Conservation (phyloP, 73 alveolate genomes). For the Stentor coeruleus region DNA sequence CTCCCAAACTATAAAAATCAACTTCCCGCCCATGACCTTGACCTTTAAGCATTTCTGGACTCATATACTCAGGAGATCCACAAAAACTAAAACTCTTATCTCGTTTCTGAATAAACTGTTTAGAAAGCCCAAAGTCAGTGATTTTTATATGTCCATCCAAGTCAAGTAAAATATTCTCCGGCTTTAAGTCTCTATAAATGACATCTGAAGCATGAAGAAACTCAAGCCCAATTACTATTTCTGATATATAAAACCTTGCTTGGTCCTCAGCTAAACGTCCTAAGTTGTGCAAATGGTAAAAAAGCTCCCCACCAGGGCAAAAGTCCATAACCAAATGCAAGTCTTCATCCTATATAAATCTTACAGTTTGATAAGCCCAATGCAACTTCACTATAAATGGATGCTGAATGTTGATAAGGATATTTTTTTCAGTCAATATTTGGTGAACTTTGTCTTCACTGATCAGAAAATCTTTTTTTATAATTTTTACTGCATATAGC, state of each 20-base stretch:
- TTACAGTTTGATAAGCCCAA: not conserved
- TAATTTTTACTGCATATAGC: constrained; percentile 68
- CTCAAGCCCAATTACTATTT: constrained; percentile 89
- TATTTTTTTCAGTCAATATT: constrained; percentile 62
- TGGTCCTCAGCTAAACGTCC: constrained; percentile 72
- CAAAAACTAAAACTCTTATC: constrained; percentile 77
- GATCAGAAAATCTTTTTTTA: constrained; percentile 54
- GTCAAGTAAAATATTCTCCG: constrained; percentile 91
- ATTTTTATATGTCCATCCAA: constrained; percentile 90
- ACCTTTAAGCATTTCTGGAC: constrained; percentile 85
- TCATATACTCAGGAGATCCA: constrained; percentile 88
- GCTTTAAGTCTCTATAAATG: constrained; percentile 93
- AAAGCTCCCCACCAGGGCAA: constrained; percentile 96
- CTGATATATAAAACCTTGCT: constrained; percentile 84
- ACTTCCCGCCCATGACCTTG: constrained; percentile 72
- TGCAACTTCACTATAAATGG: not conserved
- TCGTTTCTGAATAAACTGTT: constrained; percentile 76
- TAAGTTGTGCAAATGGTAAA: constrained; percentile 75
- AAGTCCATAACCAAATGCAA: constrained; percentile 74
- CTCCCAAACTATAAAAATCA: constrained; percentile 93
- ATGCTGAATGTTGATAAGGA: constrained; percentile 40
- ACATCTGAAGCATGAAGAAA: constrained; percentile 86
- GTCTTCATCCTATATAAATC: not conserved
- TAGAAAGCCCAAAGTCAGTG: constrained; percentile 94
- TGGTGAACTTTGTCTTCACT: constrained; percentile 52